Evolutionary conservation across 2,329 filamentous ascomycete species (phyloP).

Genomic region (Hypoxylon sp.): DNA sequence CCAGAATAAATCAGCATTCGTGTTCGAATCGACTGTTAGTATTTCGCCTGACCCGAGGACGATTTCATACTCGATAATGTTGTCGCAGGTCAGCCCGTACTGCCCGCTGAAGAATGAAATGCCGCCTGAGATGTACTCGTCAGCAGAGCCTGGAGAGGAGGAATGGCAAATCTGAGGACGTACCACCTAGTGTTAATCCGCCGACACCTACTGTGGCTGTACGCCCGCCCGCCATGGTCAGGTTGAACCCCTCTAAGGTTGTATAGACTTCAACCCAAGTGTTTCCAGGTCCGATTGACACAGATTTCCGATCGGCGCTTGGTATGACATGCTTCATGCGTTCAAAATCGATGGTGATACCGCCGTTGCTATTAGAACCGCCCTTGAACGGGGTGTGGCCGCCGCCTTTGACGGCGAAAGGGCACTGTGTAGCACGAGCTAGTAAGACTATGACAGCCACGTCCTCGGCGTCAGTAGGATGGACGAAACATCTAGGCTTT

Average conservation of each 20-base stretch:
- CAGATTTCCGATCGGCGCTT: constrained; percentile 48
- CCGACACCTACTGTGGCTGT: constrained; percentile 56
- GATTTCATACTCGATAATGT: constrained; percentile 54
- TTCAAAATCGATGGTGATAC: constrained; percentile 50
- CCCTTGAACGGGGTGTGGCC: constrained; percentile 52
- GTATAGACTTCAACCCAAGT: constrained; percentile 58
- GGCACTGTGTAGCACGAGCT: constrained; percentile 47
- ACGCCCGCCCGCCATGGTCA: constrained; percentile 56
- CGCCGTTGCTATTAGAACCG: constrained; percentile 49
- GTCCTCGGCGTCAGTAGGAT: constrained; percentile 45
- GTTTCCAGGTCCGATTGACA: constrained; percentile 54
- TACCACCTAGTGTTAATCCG: constrained; percentile 55
- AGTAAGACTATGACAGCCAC: constrained; percentile 49
- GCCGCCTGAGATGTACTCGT: constrained; percentile 45
- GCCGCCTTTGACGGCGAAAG: constrained; percentile 53
- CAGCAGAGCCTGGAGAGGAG: neutral
- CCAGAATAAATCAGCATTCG: constrained; percentile 57
- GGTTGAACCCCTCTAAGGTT: constrained; percentile 50
- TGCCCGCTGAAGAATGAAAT: constrained; percentile 51
- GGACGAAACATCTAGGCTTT: constrained; percentile 45
- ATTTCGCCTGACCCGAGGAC: constrained; percentile 44
- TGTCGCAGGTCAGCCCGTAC: constrained; percentile 53
- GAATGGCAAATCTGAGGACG: neutral
- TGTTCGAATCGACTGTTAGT: constrained; percentile 36
- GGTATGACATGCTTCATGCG: constrained; percentile 45